Evolutionary conservation across 1,284 basidiomycete species (phyloP), one percentile per base, ranked within the genome.

Genomic region (Takashimella tepidaria): DNA sequence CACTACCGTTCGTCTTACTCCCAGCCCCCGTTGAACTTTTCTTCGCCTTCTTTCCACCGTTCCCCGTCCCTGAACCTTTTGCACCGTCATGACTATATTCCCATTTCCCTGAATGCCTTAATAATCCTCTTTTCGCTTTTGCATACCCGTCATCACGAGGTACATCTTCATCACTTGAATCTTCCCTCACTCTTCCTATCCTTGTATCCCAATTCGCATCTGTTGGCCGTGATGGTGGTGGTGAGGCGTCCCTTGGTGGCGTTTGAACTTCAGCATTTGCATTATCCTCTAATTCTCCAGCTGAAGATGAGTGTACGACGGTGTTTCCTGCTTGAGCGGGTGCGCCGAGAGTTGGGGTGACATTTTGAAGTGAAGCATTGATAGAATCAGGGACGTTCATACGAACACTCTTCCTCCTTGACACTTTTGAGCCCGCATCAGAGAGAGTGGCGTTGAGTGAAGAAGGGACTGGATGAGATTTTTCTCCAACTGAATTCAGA

Each of bases 341-440:
- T 44, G 42, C 42, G 19, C 21, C 11, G 26, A 10, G 19, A 20
- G 45, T 45, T 21, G 45, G 23, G 16, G 45, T 27, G 2, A 40
- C 27, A 10, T 46, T 19, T 41, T 60, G 54, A 26, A 13, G 21
- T 8, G 31, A 37, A 16, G 31, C 31, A 37, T 37, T 37, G 5
- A 70, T 70, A 10, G 67, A 69, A 50, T 69, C 69, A 13, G 71
- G 69, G 10, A 68, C 64, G 26, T 61, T 62, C 58, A 76, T 72
- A 31, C 74, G 55, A 1, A 76, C 74, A 2, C 62, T 66, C 58
- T 75, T 75, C 47, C 74, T 56, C 31, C 72, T 63, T 10, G 51
- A 46, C 3, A 62, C 40, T 10, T 41, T 51, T 10, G 44, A 13
- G 5, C 45, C 52, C 3, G 26, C 54, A 24, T 47, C 57, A 4